A percentile compares a stretch with the other conserved stretches of the same genome.
Conservation (phyloP, 768 basidiomycete species). For the Polyporus arcularius region DNA sequence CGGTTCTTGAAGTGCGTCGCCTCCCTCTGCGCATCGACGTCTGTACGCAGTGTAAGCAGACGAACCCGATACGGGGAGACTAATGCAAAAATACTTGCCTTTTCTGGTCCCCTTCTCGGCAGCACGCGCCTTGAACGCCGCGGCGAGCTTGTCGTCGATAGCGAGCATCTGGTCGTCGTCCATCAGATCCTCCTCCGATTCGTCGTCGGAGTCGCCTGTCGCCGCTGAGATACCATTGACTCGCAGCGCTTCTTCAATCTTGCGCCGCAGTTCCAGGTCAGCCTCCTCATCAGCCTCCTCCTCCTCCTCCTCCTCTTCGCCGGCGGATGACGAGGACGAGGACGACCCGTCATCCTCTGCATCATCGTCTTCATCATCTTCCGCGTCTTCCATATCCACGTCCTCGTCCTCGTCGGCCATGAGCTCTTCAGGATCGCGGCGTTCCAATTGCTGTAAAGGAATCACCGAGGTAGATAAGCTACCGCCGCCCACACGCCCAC, state of each 20-base stretch:
- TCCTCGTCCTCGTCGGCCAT: constrained; percentile 36
- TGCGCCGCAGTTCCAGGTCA: constrained; percentile 64
- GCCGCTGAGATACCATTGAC: constrained; percentile 59
- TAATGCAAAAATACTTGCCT: constrained; percentile 41
- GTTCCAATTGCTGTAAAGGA: constrained; percentile 75
- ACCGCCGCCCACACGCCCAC: background rate
- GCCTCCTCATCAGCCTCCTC: constrained; percentile 49
- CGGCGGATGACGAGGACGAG: constrained; percentile 37
- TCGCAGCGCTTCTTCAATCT: constrained; percentile 64
- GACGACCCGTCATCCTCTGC: constrained; percentile 29
- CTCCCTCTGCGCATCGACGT: constrained; percentile 74
- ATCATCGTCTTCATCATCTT: constrained; percentile 30
- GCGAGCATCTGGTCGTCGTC: constrained; percentile 99
- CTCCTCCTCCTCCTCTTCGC: constrained; percentile 40
- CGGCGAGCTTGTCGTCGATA: constrained; percentile 88
- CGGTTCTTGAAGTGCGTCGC: constrained; percentile 96
- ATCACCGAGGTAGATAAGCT: constrained; percentile 13
- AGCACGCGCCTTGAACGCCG: constrained; percentile 74
- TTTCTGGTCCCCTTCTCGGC: constrained; percentile 63
- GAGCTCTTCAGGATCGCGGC: constrained; percentile 60
- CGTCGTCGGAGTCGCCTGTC: constrained; percentile 57
- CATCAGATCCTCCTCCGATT: constrained; percentile 70
- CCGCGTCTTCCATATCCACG: constrained; percentile 32
- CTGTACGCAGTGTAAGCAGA: constrained; percentile 35
- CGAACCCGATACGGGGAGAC: background rate